phyloP scores from a whole-genome alignment of 805 yeast genomes.

The Cyberlindnera americana region DNA sequence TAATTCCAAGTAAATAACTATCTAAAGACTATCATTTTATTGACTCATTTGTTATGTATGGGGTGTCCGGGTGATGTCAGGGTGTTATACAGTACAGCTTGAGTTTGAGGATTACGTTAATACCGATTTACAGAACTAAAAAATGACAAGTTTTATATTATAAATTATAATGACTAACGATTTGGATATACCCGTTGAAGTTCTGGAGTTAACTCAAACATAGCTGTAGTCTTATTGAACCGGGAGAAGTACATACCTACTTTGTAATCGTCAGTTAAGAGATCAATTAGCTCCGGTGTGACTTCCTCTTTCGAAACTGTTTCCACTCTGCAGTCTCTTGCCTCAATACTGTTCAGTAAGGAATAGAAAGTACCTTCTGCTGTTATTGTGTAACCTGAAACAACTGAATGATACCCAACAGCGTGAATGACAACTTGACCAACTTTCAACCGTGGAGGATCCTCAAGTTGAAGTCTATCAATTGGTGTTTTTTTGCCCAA shows the following conservation, averaged over 20 bases:
- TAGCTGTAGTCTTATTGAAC: constrained; percentile 3
- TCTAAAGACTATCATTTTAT: too few species aligned
- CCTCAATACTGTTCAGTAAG: constrained; percentile 12
- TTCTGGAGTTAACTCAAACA: constrained; percentile 9
- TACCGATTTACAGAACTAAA: neutral
- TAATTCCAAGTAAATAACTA: too few species aligned
- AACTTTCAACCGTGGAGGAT: constrained; percentile 3
- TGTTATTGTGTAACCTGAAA: constrained; percentile 3
- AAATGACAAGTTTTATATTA: too few species aligned
- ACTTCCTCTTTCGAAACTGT: neutral
- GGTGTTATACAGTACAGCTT: too few species aligned
- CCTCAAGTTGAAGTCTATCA: neutral
- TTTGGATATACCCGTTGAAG: constrained; percentile 4
- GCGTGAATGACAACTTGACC: constrained; percentile 15
- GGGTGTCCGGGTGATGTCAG: neutral
- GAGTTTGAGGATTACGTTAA: too few species aligned
- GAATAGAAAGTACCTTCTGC: constrained; percentile 7
- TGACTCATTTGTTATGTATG: too few species aligned
- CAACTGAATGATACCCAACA: constrained; percentile 8
- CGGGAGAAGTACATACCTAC: constrained; percentile 12
- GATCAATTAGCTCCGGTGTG: constrained; percentile 6
- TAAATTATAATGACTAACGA: too few species aligned
- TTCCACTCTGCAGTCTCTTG: constrained; percentile 5
- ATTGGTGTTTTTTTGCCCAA: neutral
- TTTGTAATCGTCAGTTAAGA: constrained; percentile 8